Evolutionary conservation across 305 asterid species (phyloP).

Genomic region (Fraxinus baroniana): DNA sequence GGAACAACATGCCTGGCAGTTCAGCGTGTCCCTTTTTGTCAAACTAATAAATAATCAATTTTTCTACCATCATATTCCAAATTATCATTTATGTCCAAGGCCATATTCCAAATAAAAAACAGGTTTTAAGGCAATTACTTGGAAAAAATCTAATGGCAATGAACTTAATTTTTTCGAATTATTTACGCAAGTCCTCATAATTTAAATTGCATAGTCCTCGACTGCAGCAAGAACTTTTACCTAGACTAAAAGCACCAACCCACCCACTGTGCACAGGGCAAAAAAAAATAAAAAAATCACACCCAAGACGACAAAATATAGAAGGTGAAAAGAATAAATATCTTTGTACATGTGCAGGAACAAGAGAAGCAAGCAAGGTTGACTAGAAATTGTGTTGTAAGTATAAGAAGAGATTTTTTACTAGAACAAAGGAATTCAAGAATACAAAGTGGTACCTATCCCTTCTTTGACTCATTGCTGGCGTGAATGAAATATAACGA

Average conservation of each 20-base stretch:
- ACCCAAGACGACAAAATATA: not conserved
- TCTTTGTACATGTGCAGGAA: not conserved
- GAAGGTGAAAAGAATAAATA: not conserved
- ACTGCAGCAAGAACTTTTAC: not conserved
- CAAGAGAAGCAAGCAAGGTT: not conserved
- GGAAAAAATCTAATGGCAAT: not conserved
- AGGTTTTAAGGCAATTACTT: not conserved
- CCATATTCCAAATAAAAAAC: not conserved
- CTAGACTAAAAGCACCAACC: not conserved
- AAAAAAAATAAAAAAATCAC: too few species aligned
- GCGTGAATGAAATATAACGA: conserved; percentile 78
- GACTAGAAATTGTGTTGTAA: not conserved
- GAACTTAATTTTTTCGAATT: not conserved
- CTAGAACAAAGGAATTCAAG: conserved; percentile 1
- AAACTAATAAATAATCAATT: not conserved
- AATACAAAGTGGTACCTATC: conserved; percentile 56
- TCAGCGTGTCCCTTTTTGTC: not conserved
- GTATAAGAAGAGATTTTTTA: not conserved
- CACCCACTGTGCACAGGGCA: not conserved
- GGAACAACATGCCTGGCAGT: not conserved
- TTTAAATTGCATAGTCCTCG: not conserved
- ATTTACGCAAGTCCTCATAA: not conserved
- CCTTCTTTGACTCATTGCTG: conserved; percentile 97
- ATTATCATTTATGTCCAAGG: not conserved
- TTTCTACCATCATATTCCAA: not conserved